Base-by-base conservation (phyloP, 768 basidiomycete species). In the Mycena albidolilacea region DNA sequence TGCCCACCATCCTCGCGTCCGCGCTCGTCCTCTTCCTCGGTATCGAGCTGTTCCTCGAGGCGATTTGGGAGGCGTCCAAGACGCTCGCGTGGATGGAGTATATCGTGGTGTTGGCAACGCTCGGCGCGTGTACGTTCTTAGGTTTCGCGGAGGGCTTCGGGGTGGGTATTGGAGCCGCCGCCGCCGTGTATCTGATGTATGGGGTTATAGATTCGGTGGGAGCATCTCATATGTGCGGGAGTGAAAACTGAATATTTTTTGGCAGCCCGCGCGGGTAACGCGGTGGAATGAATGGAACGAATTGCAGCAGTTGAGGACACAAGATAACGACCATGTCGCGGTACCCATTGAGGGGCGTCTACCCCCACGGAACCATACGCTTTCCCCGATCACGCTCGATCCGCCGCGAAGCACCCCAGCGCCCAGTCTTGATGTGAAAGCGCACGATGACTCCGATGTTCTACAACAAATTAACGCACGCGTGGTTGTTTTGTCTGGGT, bases 141-240 rank as follows among this genome's bases (percentile, higher is more conserved):
- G 79, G 79, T 14, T 80, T 80, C 39, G 77, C 79, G 23, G 72
- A 73, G 57, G 79, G 79, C 39, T 80, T 80, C 35, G 78, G 78
- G 1, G 73, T 78, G n/a, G 79, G 79, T 3, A 77, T 80, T 43
- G 79, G 72, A 5, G 67, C 72, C 7, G 77, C 79, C 2, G 59
- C 72, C 43, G 67, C 71, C 8, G 77, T 78, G 44, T 76, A 80
- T 39, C 54, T 78, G 10, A 55, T 64, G 5, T 80, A 73, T 35
- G 78, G 78, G 7, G 69, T 78, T 21, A 71, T 77, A 15, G 79
- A 80, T 59, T 78, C 79, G 61, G 78, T 79, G 50, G 5, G 77
- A 23, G 15, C 8, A 21, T 23, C 69, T 17, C 70, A 4, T 75
- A 21, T 72, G 77, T 38, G 39, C 74, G 12, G 37, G 48, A 1